phyloP scores from a whole-genome alignment of 805 yeast genomes.

The Kodamaea lidongshanica region DNA sequence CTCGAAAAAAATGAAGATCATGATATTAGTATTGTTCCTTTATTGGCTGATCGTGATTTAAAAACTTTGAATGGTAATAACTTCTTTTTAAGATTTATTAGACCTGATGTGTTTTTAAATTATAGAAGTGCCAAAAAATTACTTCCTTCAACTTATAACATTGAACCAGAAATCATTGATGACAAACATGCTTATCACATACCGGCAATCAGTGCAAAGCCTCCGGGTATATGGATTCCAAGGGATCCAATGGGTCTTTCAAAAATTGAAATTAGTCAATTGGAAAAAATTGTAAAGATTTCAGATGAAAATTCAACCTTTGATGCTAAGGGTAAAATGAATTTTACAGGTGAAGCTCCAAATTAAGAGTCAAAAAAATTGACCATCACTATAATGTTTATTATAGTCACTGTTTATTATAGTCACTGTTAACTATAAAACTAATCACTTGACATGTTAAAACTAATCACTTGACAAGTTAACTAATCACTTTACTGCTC shows the following conservation, averaged over 20 bases:
- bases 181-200: slow-evolving; percentile 62
- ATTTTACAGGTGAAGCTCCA: slow-evolving; percentile 31
- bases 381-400: too few relatives aligned
- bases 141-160: slow-evolving; percentile 31
- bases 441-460: too few relatives aligned
- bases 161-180: slow-evolving; percentile 40
- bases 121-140: slow-evolving; percentile 28
- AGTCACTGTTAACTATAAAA: too few relatives aligned
- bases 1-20: slow-evolving; percentile 11
- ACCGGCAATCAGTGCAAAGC: slow-evolving; percentile 63
- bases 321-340: slow-evolving; percentile 26
- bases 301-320: slow-evolving; percentile 65
- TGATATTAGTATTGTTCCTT: slow-evolving; percentile 39
- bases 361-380: too few relatives aligned
- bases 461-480: too few relatives aligned
- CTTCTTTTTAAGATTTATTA: slow-evolving; percentile 43
- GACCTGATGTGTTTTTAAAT: slow-evolving; percentile 57
- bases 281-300: slow-evolving; percentile 51
- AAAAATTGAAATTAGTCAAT: slow-evolving; percentile 47
- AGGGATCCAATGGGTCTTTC: slow-evolving; percentile 82
- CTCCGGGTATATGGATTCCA: slow-evolving; percentile 91
- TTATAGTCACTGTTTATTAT: too few relatives aligned
- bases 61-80: slow-evolving; percentile 31
- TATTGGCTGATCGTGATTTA: slow-evolving; percentile 63
- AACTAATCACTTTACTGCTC: too few relatives aligned